Evolutionary conservation across 1,284 basidiomycete genomes (phyloP).

Genomic region (Melampsora larici-populina): DNA sequence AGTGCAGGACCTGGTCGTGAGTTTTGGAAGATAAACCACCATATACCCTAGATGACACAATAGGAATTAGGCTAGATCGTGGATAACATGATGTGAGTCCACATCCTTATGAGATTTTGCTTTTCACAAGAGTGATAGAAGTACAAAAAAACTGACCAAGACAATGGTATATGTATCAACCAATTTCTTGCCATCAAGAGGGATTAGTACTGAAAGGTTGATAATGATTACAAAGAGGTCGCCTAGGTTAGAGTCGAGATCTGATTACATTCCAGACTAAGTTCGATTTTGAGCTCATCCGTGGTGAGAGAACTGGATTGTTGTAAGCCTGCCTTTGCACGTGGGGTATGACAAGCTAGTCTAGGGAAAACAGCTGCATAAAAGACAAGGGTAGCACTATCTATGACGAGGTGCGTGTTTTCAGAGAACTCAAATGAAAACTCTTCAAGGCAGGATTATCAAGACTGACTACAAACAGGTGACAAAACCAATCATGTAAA

Average conservation of each 20-base stretch:
- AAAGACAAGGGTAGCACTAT: no score
- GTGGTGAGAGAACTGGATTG: conserved; percentile 8
- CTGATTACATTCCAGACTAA: conserved; percentile 27
- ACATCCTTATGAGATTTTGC: background rate
- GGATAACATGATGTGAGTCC: background rate
- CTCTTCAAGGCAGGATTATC: background rate
- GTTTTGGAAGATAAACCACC: conserved; percentile 43
- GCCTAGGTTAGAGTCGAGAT: conserved; percentile 37
- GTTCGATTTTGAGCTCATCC: background rate
- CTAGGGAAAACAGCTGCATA: conserved; percentile 2
- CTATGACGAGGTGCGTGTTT: background rate
- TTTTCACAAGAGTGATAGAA: background rate
- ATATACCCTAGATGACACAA: conserved; percentile 28
- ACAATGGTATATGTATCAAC: conserved; percentile 40
- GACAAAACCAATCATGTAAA: conserved; percentile 40
- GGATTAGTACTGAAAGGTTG: conserved; percentile 26
- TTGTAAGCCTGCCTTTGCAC: background rate
- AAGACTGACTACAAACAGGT: conserved; percentile 13
- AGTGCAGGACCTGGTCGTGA: conserved; percentile 24
- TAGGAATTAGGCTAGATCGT: conserved; percentile 29
- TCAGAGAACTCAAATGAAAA: no score
- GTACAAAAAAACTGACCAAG: conserved; percentile 9
- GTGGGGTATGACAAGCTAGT: background rate
- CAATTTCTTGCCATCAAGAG: conserved; percentile 19
- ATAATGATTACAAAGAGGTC: no score